These are phyloP conservation scores for Amylostereum areolatum DNA, from an alignment of 1,284 basidiomycete genomes.

Conservation along the genomic window DNA sequence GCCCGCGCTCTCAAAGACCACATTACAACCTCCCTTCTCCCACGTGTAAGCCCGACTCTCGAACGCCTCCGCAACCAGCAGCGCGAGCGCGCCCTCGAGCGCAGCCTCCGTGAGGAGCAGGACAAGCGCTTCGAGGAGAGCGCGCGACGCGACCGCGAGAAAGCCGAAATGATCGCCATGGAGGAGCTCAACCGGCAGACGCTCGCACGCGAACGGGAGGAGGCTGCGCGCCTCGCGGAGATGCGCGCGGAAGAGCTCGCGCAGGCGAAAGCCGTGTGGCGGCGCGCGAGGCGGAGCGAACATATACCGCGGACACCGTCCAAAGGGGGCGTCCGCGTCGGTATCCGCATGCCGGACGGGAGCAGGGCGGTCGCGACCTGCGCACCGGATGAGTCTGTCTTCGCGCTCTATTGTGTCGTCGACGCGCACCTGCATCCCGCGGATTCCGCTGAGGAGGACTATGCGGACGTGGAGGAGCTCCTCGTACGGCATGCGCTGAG, in stretches of 20 bases:
- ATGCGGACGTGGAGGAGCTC: conserved; percentile 29
- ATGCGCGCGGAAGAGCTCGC: conserved; percentile 30
- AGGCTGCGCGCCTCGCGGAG: conserved; percentile 21
- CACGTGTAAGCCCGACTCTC: conserved; percentile 75
- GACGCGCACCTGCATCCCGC: conserved; percentile 47
- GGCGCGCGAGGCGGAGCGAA: conserved; percentile 39
- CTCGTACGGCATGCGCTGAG: conserved; percentile 23
- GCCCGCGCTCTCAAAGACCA: conserved; percentile 58
- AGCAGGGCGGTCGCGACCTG: conserved; percentile 56
- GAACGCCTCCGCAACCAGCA: conserved; percentile 47
- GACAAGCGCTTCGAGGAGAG: conserved; percentile 73
- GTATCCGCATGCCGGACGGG: conserved; percentile 65
- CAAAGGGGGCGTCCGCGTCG: conserved; percentile 44
- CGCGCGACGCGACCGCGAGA: conserved; percentile 63
- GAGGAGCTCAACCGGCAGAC: conserved; percentile 31
- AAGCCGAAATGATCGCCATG: conserved; percentile 48
- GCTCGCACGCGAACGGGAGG: conserved; percentile 20
- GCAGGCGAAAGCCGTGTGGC: conserved; percentile 28
- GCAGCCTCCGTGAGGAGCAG: conserved; percentile 73
- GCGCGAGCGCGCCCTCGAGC: conserved; percentile 51
- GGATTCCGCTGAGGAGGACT: conserved; percentile 28
- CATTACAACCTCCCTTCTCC: conserved; percentile 66
- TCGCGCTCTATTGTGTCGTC: conserved; percentile 64
- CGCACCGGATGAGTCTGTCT: conserved; percentile 42
- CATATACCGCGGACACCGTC: conserved; percentile 31